phyloP scores from a whole-genome alignment of 331 rosid genomes.

The Telfairia occidentalis region DNA sequence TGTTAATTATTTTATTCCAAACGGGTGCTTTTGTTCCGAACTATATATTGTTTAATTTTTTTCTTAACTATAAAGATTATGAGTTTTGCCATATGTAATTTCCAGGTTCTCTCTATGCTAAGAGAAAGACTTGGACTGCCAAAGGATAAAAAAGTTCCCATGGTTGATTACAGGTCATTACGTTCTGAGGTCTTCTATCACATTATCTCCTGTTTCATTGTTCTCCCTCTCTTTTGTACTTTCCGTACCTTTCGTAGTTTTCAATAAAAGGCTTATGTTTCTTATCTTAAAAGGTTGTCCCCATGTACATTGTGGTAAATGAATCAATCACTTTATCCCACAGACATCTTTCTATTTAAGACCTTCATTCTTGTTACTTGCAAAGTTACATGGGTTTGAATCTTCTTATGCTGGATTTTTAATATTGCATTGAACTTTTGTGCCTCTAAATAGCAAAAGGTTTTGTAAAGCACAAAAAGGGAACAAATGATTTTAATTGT shows the following conservation, averaged over 20 bases:
- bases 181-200: not conserved
- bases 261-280: not conserved
- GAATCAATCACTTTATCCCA: not conserved
- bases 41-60: not conserved
- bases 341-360: not conserved
- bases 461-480: not conserved
- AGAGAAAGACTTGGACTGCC: conserved; percentile 69
- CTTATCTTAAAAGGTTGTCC: not conserved
- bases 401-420: not conserved
- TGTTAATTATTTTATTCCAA: too few relatives aligned
- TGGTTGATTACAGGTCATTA: conserved; percentile 75
- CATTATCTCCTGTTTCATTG: not conserved
- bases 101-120: conserved; percentile 69
- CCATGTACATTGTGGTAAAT: not conserved
- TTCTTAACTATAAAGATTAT: not conserved
- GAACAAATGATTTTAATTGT: not conserved
- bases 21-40: too few relatives aligned
- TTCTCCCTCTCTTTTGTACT: not conserved
- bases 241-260: not conserved
- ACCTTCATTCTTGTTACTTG: not conserved
- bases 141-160: conserved; percentile 44
- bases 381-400: not conserved
- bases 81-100: conserved; percentile 11
- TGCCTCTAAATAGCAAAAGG: not conserved
- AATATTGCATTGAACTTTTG: not conserved